Conservation (phyloP, 371 early-diverging fungal genomes). For the Capillidium rhysosporum region DNA sequence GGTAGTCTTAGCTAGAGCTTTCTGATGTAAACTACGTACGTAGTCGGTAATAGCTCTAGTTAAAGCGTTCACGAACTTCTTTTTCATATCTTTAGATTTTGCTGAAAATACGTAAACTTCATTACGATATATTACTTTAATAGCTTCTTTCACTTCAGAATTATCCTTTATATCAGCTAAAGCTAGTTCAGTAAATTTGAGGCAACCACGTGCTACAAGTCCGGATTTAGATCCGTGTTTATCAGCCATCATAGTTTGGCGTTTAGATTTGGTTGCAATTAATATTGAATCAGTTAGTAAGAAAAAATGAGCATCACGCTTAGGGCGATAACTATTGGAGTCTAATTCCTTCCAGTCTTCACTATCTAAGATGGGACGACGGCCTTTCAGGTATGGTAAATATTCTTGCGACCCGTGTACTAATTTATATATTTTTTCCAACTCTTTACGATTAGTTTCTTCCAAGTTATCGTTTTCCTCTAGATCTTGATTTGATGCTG, state of each 20-base stretch:
- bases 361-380: conserved; percentile 2
- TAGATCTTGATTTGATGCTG: no score
- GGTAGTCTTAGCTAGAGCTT: neutral
- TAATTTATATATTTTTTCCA: neutral
- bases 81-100: neutral
- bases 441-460: neutral
- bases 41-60: neutral
- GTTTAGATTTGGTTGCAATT: neutral
- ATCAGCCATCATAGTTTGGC: conserved; percentile 2
- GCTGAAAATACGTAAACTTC: conserved; percentile 1
- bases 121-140: neutral
- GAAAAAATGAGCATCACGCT: conserved; percentile 6
- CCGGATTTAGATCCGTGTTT: neutral
- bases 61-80: neutral
- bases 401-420: conserved; percentile 4
- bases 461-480: neutral
- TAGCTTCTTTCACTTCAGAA: neutral
- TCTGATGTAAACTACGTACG: neutral
- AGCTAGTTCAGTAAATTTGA: neutral
- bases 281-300: neutral
- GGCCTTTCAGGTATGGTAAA: neutral
- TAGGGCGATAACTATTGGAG: neutral
- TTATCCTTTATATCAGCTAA: conserved; percentile 1
- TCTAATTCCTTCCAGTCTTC: conserved; percentile 5
- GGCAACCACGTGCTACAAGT: neutral